Percentiles rank a stretch among this genome's conserved stretches.
phyloP scores from a whole-genome alignment of 441 rosid genomes.

The Corymbia calophylla region DNA sequence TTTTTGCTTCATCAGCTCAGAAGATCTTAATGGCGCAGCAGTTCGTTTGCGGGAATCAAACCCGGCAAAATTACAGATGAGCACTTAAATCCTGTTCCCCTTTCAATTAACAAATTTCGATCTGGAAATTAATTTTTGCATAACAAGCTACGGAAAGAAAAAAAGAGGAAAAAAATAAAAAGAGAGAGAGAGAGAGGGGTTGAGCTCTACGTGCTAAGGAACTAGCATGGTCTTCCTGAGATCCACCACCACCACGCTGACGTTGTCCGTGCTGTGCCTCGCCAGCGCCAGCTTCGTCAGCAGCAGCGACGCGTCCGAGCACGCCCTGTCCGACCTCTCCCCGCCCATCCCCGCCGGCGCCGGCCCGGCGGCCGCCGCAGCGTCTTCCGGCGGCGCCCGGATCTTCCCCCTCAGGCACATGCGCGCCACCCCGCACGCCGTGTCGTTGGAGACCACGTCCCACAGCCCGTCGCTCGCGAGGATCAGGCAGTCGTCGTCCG shows the following conservation, averaged over 20 bases:
- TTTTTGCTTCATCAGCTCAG: neutral
- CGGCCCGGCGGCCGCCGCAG: neutral
- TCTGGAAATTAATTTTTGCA: neutral
- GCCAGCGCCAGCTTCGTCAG: constrained; percentile 55
- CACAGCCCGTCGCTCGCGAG: constrained; percentile 57
- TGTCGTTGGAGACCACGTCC: constrained; percentile 60
- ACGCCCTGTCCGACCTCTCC: constrained; percentile 23
- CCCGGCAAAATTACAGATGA: neutral
- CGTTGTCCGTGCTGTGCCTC: constrained; percentile 53
- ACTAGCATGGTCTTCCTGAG: constrained; percentile 15
- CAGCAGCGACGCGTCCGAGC: constrained; percentile 44
- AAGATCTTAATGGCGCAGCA: neutral
- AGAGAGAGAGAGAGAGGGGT: neutral
- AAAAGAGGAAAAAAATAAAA: neutral
- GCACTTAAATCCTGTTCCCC: neutral
- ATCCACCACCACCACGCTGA: constrained; percentile 67
- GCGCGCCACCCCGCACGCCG: constrained; percentile 46
- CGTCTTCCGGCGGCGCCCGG: neutral
- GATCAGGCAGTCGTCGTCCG: constrained; percentile 45
- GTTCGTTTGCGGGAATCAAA: neutral
- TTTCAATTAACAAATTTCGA: neutral
- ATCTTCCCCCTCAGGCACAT: constrained; percentile 39
- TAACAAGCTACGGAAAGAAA: neutral
- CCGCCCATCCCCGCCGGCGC: neutral
- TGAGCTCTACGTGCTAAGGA: constrained; percentile 14